Base-by-base conservation (phyloP, 345 rosid genomes). In the Brassica incana region DNA sequence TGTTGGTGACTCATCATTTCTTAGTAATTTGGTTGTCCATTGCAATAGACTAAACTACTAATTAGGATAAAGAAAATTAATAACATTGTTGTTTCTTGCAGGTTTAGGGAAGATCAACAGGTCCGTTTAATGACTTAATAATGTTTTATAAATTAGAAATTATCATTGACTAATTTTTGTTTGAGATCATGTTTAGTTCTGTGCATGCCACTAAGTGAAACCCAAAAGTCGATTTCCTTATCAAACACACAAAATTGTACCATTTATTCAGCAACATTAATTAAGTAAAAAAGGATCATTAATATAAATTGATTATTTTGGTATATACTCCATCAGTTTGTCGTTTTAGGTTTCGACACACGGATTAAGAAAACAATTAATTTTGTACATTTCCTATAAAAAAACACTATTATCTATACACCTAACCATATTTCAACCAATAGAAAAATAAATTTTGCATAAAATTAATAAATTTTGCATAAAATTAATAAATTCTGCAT, bases 1-100 rank as follows among this genome's bases (percentile, higher is more conserved):
- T 52, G 58, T 52, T 15, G 23, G 61, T 71, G 81, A 71, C 76
- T 64, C 76, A 16, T 10, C 12, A 30, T 63, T 30, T 62, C 38
- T 5, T 71, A 8, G 32, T 71, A 58, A 33, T 59, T 71, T 61
- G 33, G 35, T 25, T 61, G 15, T 61, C 15, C 65, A 61, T 25
- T 61, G 62, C 5, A 11, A 18, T 18, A 7, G 8, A 33, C 6
- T 60, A 20, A 58, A 60, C 62, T 18, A 58, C 62, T 18, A 58
- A 30, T 54, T 15, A 16, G 33, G 10, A 33, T 32, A 10, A 2
- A 32, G 1, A 70, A 15, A 29, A 29, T 70, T 70, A 43, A 67
- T 54, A 16, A 16, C 1, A 16, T n/a, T 52, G 18, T n/a, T n/a
- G 58, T 52, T 52, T 52, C 58, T 52, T 52, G 58, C 20, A n/a